These are phyloP conservation scores for Fragaria ananassa DNA, from an alignment of 306 rosid species.

Conservation along the genomic window DNA sequence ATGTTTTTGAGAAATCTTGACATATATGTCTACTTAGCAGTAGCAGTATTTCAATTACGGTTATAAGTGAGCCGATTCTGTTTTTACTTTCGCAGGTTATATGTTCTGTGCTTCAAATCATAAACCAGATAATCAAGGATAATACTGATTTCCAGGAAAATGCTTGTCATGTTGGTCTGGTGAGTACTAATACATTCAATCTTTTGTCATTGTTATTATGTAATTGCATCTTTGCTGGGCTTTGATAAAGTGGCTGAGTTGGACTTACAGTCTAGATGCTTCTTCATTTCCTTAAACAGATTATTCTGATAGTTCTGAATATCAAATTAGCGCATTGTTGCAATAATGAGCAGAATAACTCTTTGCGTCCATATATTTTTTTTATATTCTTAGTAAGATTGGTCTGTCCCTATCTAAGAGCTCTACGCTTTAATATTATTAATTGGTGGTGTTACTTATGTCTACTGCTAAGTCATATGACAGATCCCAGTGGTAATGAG, in stretches of 20 bases:
- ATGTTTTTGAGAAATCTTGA: constrained; percentile 15
- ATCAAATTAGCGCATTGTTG: background rate
- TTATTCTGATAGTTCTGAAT: background rate
- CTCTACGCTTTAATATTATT: background rate
- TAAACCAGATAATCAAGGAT: constrained; percentile 87
- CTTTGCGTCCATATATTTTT: background rate
- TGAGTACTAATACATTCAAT: constrained; percentile 38
- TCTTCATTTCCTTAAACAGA: background rate
- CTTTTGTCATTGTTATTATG: constrained; percentile 21
- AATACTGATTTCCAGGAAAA: constrained; percentile 90
- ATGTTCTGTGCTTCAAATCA: constrained; percentile 94
- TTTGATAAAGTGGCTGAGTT: constrained; percentile 10
- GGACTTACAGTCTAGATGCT: background rate
- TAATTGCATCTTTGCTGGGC: constrained; percentile 11
- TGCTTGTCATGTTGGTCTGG: constrained; percentile 98
- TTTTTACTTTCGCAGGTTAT: constrained; percentile 53
- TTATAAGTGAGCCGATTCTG: background rate
- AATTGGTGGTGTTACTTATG: constrained; percentile 13
- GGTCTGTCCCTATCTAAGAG: background rate
- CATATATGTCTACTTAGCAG: constrained; percentile 21
- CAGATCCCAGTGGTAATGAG: constrained; percentile 91
- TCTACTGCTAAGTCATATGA: constrained; percentile 32
- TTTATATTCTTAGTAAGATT: background rate
- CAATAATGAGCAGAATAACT: background rate
- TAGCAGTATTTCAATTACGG: constrained; percentile 1